Base-by-base conservation (phyloP, 129 eudicot species). In the Artemisia annua region DNA sequence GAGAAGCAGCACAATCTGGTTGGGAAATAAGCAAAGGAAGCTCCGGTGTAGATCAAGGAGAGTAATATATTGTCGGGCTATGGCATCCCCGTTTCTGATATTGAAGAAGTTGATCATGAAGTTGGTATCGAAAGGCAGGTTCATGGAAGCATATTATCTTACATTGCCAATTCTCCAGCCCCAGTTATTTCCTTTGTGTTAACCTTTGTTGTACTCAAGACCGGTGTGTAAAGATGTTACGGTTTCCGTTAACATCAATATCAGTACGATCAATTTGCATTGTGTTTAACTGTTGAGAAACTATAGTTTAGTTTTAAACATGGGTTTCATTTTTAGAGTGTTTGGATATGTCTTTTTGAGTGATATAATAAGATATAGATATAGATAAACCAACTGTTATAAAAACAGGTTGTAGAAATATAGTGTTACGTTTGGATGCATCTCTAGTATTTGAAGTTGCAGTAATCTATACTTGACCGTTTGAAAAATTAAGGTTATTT, bases 121-220 rank as follows among this genome's bases (percentile, higher is more conserved):
- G 63, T 80, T 91, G 85, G 81, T 77, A 11, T 57, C 86, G 0
- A 82, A 86, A 78, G 86, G 82, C 28, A 49, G 66, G 72, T 67
- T 83, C 71, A 71, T 86, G 43, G 85, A 91, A 72, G 91, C 87
- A 32, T 88, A 70, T 80, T 84, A 81, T 19, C 63, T 80, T 51
- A 66, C 94, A n/a, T 76, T 88, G 56, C 82, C 91, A 0, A 76
- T 91, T 48, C 83, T 91, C 51, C 87, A 90, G 26, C 96, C 97
- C 39, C 95, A 84, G 17, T 11, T 85, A 10, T 91, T 91, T 76
- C 97, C 97, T 49, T 70, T 91, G 49, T 86, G 92, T 72, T 91
- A 77, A 82, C 58, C 1, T 16, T 30, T 64, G 22, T 64, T 22
- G 3, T 12, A 54, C 24, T 14, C n/a, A 7, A 56, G 67, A 48